These are phyloP conservation scores for Tetracladium setigerum DNA, from an alignment of 495 filamentous ascomycete species.

Conservation along the genomic window DNA sequence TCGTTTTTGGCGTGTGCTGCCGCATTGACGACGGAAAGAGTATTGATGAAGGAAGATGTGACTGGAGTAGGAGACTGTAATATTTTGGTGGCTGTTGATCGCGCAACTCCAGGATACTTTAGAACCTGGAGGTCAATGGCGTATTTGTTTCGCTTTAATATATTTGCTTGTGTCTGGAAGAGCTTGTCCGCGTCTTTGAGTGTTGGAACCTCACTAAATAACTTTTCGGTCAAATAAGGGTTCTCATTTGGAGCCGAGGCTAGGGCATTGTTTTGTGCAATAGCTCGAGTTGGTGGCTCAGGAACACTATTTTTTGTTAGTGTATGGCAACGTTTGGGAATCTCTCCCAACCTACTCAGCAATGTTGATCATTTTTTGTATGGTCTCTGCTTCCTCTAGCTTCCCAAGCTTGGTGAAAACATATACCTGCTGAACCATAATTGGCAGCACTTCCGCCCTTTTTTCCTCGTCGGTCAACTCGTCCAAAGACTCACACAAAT, in stretches of 20 bases:
- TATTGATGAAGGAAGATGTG: constrained; percentile 47
- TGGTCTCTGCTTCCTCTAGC: constrained; percentile 58
- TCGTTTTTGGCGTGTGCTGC: constrained; percentile 62
- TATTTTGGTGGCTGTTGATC: constrained; percentile 54
- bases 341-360: constrained; percentile 43
- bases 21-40: constrained; percentile 70
- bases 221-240: constrained; percentile 68
- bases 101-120: constrained; percentile 68
- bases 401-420: constrained; percentile 67
- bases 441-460: constrained; percentile 73
- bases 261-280: constrained; percentile 74
- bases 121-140: constrained; percentile 67
- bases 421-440: constrained; percentile 81
- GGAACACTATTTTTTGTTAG: constrained; percentile 47
- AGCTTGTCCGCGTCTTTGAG: constrained; percentile 58
- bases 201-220: constrained; percentile 50
- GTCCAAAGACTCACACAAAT: constrained; percentile 76
- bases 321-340: not conserved
- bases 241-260: constrained; percentile 53
- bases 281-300: constrained; percentile 66
- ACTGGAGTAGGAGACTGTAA: constrained; percentile 44
- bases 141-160: constrained; percentile 62
- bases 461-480: constrained; percentile 81
- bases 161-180: constrained; percentile 67
- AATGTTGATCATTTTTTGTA: constrained; percentile 57